phyloP scores from a whole-genome alignment of 2,329 filamentous ascomycete species.

The Microsporum ferrugineum region DNA sequence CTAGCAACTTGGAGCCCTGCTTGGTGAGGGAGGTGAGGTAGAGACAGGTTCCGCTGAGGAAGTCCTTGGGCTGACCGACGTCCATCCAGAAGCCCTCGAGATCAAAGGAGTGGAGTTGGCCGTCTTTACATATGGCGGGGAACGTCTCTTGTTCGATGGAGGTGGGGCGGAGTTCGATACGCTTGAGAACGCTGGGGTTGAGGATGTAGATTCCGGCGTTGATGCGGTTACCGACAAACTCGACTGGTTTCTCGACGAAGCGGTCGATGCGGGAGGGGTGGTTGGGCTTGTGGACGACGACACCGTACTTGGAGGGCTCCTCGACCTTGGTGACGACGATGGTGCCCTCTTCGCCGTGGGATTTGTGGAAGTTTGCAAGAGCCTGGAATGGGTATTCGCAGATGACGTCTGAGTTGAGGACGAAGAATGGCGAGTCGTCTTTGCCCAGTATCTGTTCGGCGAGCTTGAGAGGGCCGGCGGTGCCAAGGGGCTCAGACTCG shows the following conservation, averaged over 20 bases:
- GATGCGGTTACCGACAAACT: slow-evolving; percentile 97
- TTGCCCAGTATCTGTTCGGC: slow-evolving; percentile 86
- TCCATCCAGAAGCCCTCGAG: slow-evolving; percentile 99
- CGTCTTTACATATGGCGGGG: slow-evolving; percentile 81
- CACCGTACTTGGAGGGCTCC: slow-evolving; percentile 97
- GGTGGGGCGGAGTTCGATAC: slow-evolving; percentile 91
- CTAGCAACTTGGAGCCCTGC: slow-evolving; percentile 75
- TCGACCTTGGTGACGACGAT: slow-evolving; percentile 99
- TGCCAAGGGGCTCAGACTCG: slow-evolving; percentile 89
- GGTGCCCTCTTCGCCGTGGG: slow-evolving; percentile 87
- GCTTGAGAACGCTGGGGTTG: slow-evolving; percentile 78
- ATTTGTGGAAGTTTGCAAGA: slow-evolving; percentile 81
- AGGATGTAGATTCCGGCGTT: slow-evolving; percentile 98
- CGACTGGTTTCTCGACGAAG: slow-evolving; percentile 98
- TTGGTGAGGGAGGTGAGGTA: slow-evolving; percentile 90
- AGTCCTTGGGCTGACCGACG: slow-evolving; percentile 96
- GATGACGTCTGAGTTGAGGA: slow-evolving; percentile 95
- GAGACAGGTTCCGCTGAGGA: slow-evolving; percentile 87
- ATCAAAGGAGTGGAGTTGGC: slow-evolving; percentile 88
- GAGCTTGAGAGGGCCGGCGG: slow-evolving; percentile 87
- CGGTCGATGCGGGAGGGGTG: slow-evolving; percentile 88
- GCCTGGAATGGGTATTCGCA: slow-evolving; percentile 95
- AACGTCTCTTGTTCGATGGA: slow-evolving; percentile 99
- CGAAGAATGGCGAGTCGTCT: slow-evolving; percentile 91
- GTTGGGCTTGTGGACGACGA: slow-evolving; percentile 91